Conservation (phyloP, 148 eudicot species). For the Beta vulgaris region DNA sequence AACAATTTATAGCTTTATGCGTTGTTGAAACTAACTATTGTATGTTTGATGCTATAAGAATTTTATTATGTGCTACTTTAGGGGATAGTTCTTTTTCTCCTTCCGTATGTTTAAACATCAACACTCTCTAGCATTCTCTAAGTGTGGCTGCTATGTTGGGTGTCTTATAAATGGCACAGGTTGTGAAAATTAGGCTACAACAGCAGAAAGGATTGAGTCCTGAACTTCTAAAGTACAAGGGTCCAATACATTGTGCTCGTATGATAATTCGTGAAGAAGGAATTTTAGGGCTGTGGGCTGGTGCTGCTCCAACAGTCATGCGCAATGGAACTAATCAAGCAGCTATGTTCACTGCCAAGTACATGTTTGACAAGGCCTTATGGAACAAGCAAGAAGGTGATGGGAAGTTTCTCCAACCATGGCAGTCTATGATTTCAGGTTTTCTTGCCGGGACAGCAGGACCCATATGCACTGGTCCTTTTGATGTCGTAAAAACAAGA, state of each 20-base stretch:
- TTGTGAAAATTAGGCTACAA: conserved; percentile 86
- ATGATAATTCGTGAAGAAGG: conserved; percentile 87
- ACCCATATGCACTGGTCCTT: conserved; percentile 90
- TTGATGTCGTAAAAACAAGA: conserved; percentile 95
- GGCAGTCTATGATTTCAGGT: conserved; percentile 98
- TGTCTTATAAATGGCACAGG: conserved; percentile 40
- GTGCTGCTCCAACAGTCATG: conserved; percentile 95
- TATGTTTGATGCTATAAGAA: background rate
- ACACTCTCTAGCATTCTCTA: background rate
- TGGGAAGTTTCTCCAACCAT: conserved; percentile 68
- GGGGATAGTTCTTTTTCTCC: background rate
- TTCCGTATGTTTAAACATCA: background rate
- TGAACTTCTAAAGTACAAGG: conserved; percentile 77
- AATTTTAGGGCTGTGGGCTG: conserved; percentile 82
- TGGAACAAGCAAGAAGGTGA: conserved; percentile 95
- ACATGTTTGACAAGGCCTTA: conserved; percentile 57
- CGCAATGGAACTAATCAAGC: conserved; percentile 98
- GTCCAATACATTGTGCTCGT: conserved; percentile 88
- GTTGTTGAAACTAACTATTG: background rate
- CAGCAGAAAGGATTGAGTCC: conserved; percentile 85
- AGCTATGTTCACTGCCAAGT: conserved; percentile 90
- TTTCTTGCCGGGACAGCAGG: conserved; percentile 97
- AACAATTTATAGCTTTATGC: background rate
- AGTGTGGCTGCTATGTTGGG: background rate
- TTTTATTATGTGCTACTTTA: too few species aligned